A percentile compares a stretch with the other conserved stretches of the same genome.
These are phyloP conservation scores for Ceratobasidium sp. DNA, from an alignment of 1,284 basidiomycete species.

Conservation along the genomic window DNA sequence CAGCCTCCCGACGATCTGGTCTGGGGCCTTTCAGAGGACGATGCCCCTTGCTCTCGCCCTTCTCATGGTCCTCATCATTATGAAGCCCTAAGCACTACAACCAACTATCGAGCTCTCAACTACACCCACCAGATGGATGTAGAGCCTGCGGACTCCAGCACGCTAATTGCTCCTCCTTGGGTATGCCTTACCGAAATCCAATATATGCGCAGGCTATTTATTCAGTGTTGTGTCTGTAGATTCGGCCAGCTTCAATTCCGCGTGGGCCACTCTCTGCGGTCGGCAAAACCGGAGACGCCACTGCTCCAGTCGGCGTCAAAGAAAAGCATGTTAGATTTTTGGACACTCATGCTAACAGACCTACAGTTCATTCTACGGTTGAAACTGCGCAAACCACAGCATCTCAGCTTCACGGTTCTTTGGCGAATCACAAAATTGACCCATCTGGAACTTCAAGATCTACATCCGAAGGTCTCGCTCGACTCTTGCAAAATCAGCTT, in stretches of 20 bases:
- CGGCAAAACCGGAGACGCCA: neutral
- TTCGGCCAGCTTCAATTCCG: neutral
- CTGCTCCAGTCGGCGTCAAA: neutral
- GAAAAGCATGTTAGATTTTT: conserved; percentile 33
- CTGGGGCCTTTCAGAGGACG: conserved; percentile 63
- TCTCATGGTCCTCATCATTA: neutral
- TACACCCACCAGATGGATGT: neutral
- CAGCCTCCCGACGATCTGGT: conserved; percentile 73
- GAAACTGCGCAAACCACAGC: neutral
- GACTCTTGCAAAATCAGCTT: conserved; percentile 7
- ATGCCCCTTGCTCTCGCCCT: neutral
- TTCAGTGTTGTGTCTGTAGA: neutral
- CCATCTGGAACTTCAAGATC: neutral
- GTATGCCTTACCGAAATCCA: no score
- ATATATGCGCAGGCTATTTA: no score
- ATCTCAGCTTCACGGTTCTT: neutral
- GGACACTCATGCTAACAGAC: neutral
- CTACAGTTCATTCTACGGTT: neutral
- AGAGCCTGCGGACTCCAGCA: neutral
- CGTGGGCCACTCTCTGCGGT: neutral
- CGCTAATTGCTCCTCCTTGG: no score
- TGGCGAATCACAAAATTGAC: neutral
- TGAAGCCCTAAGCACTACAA: neutral
- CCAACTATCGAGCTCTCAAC: neutral
- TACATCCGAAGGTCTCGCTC: neutral